These are phyloP conservation scores for Phyllosticta citrichinensis DNA, from an alignment of 2,329 filamentous ascomycete species.

Conservation along the genomic window DNA sequence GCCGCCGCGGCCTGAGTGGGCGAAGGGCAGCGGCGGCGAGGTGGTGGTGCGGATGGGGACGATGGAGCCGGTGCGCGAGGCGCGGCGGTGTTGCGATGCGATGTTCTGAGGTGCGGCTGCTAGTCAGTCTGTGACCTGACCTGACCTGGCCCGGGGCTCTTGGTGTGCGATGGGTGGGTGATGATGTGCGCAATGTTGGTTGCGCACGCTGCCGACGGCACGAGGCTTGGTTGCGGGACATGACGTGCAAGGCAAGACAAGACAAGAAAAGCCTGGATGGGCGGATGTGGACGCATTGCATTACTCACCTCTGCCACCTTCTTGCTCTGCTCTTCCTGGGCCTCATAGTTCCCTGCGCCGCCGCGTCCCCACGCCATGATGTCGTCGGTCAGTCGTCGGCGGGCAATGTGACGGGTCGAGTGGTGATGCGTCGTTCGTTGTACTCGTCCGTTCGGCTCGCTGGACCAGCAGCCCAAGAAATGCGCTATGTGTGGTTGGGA, in stretches of 20 bases:
- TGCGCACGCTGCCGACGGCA: neutral
- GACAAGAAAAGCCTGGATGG: neutral
- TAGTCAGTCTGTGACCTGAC: neutral
- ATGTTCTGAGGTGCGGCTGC: conserved; percentile 1
- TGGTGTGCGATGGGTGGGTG: neutral
- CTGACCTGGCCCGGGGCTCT: neutral
- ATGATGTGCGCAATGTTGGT: neutral
- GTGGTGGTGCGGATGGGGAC: conserved; percentile 12
- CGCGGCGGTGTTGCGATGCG: conserved; percentile 21
- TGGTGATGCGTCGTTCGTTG: neutral
- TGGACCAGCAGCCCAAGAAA: too few relatives aligned
- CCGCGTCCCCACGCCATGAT: conserved; percentile 28
- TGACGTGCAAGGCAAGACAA: too few relatives aligned
- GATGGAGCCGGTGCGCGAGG: conserved; percentile 12
- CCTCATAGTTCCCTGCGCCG: conserved; percentile 35
- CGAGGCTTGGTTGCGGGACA: neutral
- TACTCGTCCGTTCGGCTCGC: neutral
- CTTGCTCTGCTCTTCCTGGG: conserved; percentile 13
- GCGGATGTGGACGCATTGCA: conserved; percentile 1
- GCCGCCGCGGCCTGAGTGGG: conserved; percentile 36
- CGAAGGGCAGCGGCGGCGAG: conserved; percentile 24
- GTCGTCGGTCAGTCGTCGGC: neutral
- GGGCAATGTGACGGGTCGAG: neutral
- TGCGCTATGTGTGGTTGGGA: neutral
- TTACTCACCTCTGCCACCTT: conserved; percentile 23